phyloP scores from a whole-genome alignment of 208 protist genomes.

The Lotmaria passim region DNA sequence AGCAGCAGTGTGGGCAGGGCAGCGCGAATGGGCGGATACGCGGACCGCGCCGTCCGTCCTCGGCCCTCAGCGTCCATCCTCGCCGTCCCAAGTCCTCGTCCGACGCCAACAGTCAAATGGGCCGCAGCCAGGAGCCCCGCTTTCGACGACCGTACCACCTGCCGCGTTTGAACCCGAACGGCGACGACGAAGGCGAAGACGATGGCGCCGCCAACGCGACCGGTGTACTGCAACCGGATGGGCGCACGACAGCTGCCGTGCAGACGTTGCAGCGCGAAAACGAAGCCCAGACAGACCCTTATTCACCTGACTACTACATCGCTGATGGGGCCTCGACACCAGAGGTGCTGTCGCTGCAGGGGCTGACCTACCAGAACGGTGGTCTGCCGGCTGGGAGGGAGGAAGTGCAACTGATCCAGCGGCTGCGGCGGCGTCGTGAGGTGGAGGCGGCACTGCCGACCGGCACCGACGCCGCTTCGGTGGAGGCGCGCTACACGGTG shows the following conservation, averaged over 20 bases:
- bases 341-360: slow-evolving; percentile 72
- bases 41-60: slow-evolving; percentile 14
- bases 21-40: not conserved
- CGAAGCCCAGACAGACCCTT: slow-evolving; percentile 91
- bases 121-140: slow-evolving; percentile 16
- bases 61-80: slow-evolving; percentile 5
- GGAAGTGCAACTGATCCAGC: slow-evolving; percentile 90
- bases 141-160: slow-evolving; percentile 41
- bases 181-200: not conserved
- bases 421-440: slow-evolving; percentile 81
- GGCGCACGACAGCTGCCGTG: slow-evolving; percentile 21
- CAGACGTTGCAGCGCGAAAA: slow-evolving; percentile 87
- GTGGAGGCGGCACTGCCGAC: slow-evolving; percentile 65
- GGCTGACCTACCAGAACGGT: slow-evolving; percentile 63
- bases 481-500: slow-evolving; percentile 48
- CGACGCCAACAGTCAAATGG: not conserved
- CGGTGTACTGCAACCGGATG: not conserved
- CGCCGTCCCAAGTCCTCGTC: not conserved
- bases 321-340: slow-evolving; percentile 64
- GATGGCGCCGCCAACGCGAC: not conserved
- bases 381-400: slow-evolving; percentile 82
- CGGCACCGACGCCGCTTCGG: slow-evolving; percentile 55
- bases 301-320: slow-evolving; percentile 88
- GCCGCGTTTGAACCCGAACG: slow-evolving; percentile 26
- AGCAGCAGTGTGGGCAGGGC: not conserved